These are phyloP conservation scores for Pyricularia sp. DNA, from an alignment of 2,329 filamentous ascomycete genomes.

Conservation along the genomic window DNA sequence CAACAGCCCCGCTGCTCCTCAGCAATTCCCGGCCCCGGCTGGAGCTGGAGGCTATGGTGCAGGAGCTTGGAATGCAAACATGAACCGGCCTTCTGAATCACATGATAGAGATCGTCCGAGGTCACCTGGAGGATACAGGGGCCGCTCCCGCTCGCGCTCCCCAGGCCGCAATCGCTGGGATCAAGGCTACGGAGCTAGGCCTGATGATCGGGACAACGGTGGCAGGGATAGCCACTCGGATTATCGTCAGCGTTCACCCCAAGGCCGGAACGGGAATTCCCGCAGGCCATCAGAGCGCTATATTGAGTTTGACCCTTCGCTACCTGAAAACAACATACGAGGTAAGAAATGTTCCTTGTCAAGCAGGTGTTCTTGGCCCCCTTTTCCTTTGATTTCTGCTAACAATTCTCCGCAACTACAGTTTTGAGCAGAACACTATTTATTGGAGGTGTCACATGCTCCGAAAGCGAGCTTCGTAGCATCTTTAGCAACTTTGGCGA, in stretches of 20 bases:
- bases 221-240: slow-evolving; percentile 47
- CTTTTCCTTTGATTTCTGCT: neutral
- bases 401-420: neutral
- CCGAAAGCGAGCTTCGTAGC: slow-evolving; percentile 70
- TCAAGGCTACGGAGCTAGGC: slow-evolving; percentile 59
- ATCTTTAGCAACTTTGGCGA: slow-evolving; percentile 76
- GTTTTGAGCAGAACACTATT: slow-evolving; percentile 93
- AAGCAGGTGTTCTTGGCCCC: neutral
- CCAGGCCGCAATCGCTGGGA: slow-evolving; percentile 60
- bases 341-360: neutral
- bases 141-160: slow-evolving; percentile 70
- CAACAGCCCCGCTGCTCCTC: slow-evolving; percentile 20
- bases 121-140: slow-evolving; percentile 48
- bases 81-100: slow-evolving; percentile 28
- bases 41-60: slow-evolving; percentile 7
- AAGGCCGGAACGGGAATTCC: slow-evolving; percentile 57
- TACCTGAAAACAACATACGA: slow-evolving; percentile 75
- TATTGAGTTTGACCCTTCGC: slow-evolving; percentile 66
- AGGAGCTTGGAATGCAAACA: slow-evolving; percentile 12
- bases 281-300: slow-evolving; percentile 50
- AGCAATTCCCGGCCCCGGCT: neutral
- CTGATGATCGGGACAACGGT: slow-evolving; percentile 45
- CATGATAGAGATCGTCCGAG: slow-evolving; percentile 51
- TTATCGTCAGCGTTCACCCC: slow-evolving; percentile 84
- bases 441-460: slow-evolving; percentile 83